Base-by-base conservation (phyloP, 441 rosid genomes). In the Manihot esculenta region DNA sequence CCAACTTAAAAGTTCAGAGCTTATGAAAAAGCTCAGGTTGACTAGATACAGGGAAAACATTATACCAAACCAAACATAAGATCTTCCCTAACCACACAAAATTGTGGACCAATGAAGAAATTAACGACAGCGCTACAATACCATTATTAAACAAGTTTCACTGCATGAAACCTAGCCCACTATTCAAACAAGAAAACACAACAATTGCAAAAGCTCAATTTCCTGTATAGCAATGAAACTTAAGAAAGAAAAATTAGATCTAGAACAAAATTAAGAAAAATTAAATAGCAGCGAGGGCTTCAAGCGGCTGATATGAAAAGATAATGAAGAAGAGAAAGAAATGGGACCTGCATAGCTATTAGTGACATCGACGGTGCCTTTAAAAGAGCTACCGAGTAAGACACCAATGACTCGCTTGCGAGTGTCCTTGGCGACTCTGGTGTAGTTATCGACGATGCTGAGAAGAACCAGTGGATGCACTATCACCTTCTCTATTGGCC, bases 391-490 rank as follows among this genome's bases (percentile, higher is more conserved):
- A 0, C 97, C 92, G 64, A 92, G 96, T 5, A 92, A 73, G 73
- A 92, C 89, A 1, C 94, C 96, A 62, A 86, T 85, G 55, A 92
- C 96, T 35, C 97, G 96, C 76, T 83, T 88, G 79, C 90, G 87
- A 6, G 90, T 84, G 70, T 92, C 96, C 82, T 86, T 88, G 33
- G 97, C 92, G 72, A 92, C 96, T 55, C 96, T 76, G 75, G 85
- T 89, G 87, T 88, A 92, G 84, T 88, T 89, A 77, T 92, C 96
- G 70, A 89, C 97, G 81, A 92, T 86, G 78, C 97, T 92, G 10
- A 89, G 89, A 57, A 89, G 88, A 70, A 89, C 97, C 51, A 92
- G 90, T 14, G 94, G 97, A 54, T 92, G 97, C 71, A 92, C 97
- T 38, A 92, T 71, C 70, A 92, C 94, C 64, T 88, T 88, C 91